Percentiles rank a stretch among this genome's conserved stretches.
phyloP scores from a whole-genome alignment of 2,329 filamentous ascomycete species.

The Arthrobotrys sinensis region DNA sequence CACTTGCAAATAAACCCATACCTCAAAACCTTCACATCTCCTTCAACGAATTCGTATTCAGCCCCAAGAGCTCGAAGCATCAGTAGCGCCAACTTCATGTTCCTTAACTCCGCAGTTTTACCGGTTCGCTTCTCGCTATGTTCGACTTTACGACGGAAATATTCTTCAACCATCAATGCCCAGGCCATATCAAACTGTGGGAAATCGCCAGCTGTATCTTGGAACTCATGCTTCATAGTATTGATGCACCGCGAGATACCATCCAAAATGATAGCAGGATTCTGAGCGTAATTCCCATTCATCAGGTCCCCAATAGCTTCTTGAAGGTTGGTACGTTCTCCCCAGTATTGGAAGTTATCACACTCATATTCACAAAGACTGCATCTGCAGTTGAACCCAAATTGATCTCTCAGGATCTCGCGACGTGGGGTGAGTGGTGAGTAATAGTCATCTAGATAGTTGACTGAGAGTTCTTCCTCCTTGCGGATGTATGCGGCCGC shows the following conservation, averaged over 20 bases:
- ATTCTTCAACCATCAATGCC: conserved; percentile 46
- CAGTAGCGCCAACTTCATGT: conserved; percentile 33
- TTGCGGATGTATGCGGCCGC: conserved; percentile 27
- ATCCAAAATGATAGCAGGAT: conserved; percentile 14
- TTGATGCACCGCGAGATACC: conserved; percentile 29
- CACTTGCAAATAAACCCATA: conserved; percentile 54
- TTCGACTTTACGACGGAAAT: conserved; percentile 1
- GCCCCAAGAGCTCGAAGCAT: conserved; percentile 40
- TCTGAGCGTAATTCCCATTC: background rate
- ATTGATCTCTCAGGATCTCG: conserved; percentile 7
- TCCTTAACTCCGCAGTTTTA: background rate
- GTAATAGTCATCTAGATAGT: conserved; percentile 53
- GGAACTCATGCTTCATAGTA: background rate
- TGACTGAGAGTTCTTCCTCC: conserved; percentile 33
- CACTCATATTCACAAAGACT: conserved; percentile 30
- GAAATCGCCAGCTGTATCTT: conserved; percentile 30
- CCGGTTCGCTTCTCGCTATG: background rate
- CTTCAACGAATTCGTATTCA: conserved; percentile 35
- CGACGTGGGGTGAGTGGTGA: conserved; percentile 19
- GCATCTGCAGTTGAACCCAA: conserved; percentile 33
- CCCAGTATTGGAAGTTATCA: conserved; percentile 17
- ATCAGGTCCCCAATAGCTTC: conserved; percentile 24
- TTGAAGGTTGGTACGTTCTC: background rate
- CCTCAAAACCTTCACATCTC: conserved; percentile 34
- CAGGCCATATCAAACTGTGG: conserved; percentile 53